Base-by-base conservation (phyloP, 2,329 filamentous ascomycete species). In the Phialophora expanda region DNA sequence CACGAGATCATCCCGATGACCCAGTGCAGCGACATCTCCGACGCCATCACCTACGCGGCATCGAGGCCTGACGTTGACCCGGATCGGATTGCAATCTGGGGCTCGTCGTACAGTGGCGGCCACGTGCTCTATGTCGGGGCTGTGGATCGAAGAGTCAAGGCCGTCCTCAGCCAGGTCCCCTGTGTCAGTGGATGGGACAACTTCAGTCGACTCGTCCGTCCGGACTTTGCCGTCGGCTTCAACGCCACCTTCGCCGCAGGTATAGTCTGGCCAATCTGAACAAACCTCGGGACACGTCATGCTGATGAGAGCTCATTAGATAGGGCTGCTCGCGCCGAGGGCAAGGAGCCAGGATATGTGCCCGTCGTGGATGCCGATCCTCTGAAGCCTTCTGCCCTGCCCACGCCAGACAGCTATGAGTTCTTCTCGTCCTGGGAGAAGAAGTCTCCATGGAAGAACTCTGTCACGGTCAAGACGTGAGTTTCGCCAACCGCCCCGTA, bases 101-200 rank as follows among this genome's bases (percentile, higher is more conserved):
- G 79, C 5, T 71, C 75, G 54, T 80, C 77, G 3, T 75, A 77
- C 66, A 75, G 73, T 64, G 78, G 78, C 28, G 79, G 78, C n/a
- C 75, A 81, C 72, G 77, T 77, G 6, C 67, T 81, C 1, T 73
- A 70, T 60, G 74, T 79, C 53, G 78, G 73, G 24, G 78, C 79
- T 17, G 71, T 75, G 2, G 79, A 82, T 64, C 73, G 72, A 32
- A 70, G 78, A 20, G 76, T 81, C 53, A 80, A 80, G 65, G 77
- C 73, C 17, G 78, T 80, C 1, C 66, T 81, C 14, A 73, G 68
- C 55, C 78, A 80, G 65, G 75, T 74, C n/a, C 76, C 77, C 24
- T 73, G 69, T n/a, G 75, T 77, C n/a, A 71, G 74, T 68, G 78
- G 76, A 17, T 78, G 72, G 72, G 68, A 69, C n/a, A 79, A 76